Evolutionary conservation across 2,329 filamentous ascomycete species (phyloP).

Genomic region (Fusarium palustre): DNA sequence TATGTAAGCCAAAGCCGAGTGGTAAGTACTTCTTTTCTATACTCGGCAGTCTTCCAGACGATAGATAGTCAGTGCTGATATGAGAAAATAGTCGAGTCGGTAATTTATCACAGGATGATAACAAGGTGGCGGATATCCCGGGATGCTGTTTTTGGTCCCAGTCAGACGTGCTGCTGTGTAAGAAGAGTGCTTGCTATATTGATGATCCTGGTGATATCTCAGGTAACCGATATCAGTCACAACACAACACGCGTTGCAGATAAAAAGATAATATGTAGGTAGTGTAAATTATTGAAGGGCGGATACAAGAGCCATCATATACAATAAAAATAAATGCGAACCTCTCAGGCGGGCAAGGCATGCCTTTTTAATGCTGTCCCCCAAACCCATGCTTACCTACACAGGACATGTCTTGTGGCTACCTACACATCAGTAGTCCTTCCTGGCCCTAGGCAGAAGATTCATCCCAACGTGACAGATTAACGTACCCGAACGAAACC

Average conservation of each 20-base stretch:
- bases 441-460: constrained; percentile 32
- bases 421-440: constrained; percentile 12
- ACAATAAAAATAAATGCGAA: constrained; percentile 1
- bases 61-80: constrained; percentile 19
- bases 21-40: constrained; percentile 9
- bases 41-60: constrained; percentile 28
- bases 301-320: constrained; percentile 32
- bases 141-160: constrained; percentile 29
- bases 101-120: neutral
- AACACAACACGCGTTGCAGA: neutral
- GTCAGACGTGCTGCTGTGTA: constrained; percentile 34
- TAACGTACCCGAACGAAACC: constrained; percentile 20
- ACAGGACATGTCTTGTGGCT: constrained; percentile 13
- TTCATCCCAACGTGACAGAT: constrained; percentile 38
- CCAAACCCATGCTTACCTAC: constrained; percentile 21
- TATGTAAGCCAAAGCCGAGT: constrained; percentile 8
- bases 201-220: constrained; percentile 28
- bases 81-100: constrained; percentile 21
- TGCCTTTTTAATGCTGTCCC: constrained; percentile 28
- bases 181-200: constrained; percentile 18
- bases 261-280: constrained; percentile 19
- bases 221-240: constrained; percentile 32
- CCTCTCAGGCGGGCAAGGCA: constrained; percentile 18
- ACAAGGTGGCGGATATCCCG: constrained; percentile 22
- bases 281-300: constrained; percentile 6